Base-by-base conservation (phyloP, 1,284 basidiomycete genomes). In the Peniophora sp. region DNA sequence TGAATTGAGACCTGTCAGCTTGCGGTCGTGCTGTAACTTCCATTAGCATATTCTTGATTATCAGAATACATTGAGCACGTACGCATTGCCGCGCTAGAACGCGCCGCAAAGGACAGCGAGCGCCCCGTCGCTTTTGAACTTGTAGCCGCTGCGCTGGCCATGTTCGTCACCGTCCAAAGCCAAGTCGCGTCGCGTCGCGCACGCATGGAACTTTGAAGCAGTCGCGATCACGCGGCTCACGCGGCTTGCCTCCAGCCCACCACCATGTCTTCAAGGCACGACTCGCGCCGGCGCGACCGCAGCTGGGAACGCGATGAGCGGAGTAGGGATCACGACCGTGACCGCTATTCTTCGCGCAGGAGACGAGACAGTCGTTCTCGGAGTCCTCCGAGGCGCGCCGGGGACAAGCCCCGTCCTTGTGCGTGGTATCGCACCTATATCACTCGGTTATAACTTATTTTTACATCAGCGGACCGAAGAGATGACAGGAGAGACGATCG, bases 251-350 rank as follows among this genome's bases (percentile, higher is more conserved):
- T 49, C 38, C 38, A 41, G 27, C 27, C 27, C 20, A 25, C 45
- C 44, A 35, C 38, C 43, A 79, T 78, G 75, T 77, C 78, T 55
- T 73, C 74, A 22, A 72, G 74, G 52, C 60, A 69, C 52, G 81
- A 84, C 58, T 64, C 76, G 61, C 71, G 78, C 59, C 68, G 79
- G 61, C 77, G 81, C 53, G 85, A 87, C 57, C 69, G 83, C 56
- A 85, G 82, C 61, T 77, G 81, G 77, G 85, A 87, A 57, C 72
- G 76, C 53, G 79, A 73, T 48, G 63, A 59, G 53, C 44, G 57
- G 58, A 54, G 56, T 20, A 56, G 59, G 51, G 53, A 56, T 52
- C 53, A 51, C 43, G 49, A 53, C 52, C 16, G 38, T 6, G 44
- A 23, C 22, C 44, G 23, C 10, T 45, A 20, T 9, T 22, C 23